Conservation (phyloP, 148 eudicot species). For the Suaeda aralocaspica region DNA sequence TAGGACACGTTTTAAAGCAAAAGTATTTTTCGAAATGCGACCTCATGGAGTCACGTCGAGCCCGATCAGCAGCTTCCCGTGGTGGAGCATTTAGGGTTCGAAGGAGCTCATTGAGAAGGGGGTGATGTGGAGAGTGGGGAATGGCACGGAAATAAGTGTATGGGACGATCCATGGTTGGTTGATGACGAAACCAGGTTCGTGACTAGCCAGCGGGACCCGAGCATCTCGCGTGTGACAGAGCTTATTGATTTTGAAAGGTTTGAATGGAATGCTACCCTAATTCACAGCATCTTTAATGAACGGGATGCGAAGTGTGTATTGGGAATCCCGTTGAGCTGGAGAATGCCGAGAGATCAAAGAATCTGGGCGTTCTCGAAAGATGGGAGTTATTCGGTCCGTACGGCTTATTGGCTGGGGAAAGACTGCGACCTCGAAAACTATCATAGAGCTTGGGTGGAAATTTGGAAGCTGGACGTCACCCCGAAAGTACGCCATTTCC, state of each 20-base stretch:
- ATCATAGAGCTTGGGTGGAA: background rate
- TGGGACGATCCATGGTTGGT: background rate
- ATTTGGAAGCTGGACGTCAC: background rate
- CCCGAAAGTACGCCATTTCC: background rate
- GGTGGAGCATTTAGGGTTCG: conserved; percentile 1
- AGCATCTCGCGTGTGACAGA: background rate
- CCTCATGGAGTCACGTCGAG: background rate
- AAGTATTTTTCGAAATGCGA: background rate
- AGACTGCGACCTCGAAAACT: background rate
- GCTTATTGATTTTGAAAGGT: background rate
- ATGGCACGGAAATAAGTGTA: background rate
- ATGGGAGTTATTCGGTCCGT: background rate
- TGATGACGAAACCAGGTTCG: background rate
- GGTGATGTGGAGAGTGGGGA: background rate
- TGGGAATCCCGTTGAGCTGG: background rate
- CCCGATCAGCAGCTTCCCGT: background rate
- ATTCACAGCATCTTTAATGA: background rate
- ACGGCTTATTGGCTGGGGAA: background rate
- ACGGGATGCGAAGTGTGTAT: background rate
- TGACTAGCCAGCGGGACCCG: background rate
- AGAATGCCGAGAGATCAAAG: background rate
- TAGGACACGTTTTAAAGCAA: background rate
- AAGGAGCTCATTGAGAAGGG: background rate
- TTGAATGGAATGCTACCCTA: background rate
- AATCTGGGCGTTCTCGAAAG: background rate